Percentiles rank a stretch among this genome's conserved stretches.
phyloP scores from a whole-genome alignment of 768 basidiomycete genomes.

The Dentipellis fragilis region DNA sequence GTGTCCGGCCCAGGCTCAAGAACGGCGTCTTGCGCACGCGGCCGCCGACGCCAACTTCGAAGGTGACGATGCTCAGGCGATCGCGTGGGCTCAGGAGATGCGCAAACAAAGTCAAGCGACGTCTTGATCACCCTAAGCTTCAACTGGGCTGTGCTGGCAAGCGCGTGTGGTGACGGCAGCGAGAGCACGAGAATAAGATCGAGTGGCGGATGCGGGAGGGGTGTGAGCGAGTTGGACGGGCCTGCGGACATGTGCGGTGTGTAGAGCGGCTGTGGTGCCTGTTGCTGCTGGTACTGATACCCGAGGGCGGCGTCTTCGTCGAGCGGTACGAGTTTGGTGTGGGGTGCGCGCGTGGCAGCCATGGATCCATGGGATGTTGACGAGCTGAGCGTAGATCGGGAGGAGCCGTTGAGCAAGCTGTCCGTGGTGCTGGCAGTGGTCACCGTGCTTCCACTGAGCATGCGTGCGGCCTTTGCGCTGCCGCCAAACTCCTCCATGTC shows the following conservation, averaged over 20 bases:
- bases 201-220: constrained; percentile 77
- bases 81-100: constrained; percentile 69
- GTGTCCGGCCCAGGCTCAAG: constrained; percentile 56
- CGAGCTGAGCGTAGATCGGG: constrained; percentile 64
- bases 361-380: constrained; percentile 40
- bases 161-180: constrained; percentile 62
- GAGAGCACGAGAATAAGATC: constrained; percentile 92
- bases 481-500: constrained; percentile 65
- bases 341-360: constrained; percentile 7
- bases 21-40: constrained; percentile 91
- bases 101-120: constrained; percentile 79
- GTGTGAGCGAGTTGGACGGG: constrained; percentile 71
- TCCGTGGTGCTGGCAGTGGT: constrained; percentile 43
- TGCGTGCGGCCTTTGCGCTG: constrained; percentile 64
- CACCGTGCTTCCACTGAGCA: constrained; percentile 69
- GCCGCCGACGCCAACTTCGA: constrained; percentile 79
- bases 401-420: constrained; percentile 50
- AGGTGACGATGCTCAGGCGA: constrained; percentile 84
- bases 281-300: constrained; percentile 2
- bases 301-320: constrained; percentile 11
- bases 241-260: constrained; percentile 59
- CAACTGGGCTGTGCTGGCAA: constrained; percentile 71
- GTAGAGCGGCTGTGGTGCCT: constrained; percentile 3
- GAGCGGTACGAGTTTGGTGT: constrained; percentile 12
- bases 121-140: constrained; percentile 85